A percentile compares a stretch with the other conserved stretches of the same genome.
These are phyloP conservation scores for Nymphaea colorata DNA, from an alignment of 164 flowering plant species.

Conservation along the genomic window DNA sequence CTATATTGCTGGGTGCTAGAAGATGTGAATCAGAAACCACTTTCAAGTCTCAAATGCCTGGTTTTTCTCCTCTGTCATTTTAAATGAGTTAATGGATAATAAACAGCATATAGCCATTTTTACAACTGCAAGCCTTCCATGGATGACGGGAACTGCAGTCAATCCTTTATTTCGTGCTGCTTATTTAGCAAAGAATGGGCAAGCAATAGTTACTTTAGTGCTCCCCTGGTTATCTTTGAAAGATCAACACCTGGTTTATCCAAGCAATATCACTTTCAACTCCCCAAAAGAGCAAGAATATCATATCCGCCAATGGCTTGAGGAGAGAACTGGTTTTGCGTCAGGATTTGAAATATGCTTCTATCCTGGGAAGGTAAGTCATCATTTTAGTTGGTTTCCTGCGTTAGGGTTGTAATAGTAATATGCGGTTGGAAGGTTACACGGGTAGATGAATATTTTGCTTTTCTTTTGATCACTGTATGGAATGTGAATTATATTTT, in stretches of 20 bases:
- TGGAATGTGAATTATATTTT: no score
- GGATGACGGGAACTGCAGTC: conserved; percentile 99
- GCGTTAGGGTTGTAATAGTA: neutral
- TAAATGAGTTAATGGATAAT: conserved; percentile 34
- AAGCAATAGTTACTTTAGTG: conserved; percentile 60
- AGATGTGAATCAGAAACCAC: no score
- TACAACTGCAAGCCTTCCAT: conserved; percentile 97
- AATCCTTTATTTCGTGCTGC: conserved; percentile 97
- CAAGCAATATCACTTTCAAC: conserved; percentile 41
- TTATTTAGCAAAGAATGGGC: conserved; percentile 68
- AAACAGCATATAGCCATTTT: conserved; percentile 74
- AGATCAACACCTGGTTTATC: conserved; percentile 71
- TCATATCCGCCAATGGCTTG: conserved; percentile 73
- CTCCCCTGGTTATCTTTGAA: conserved; percentile 84
- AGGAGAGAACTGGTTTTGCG: conserved; percentile 55
- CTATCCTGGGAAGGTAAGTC: conserved; percentile 82
- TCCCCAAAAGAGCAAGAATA: conserved; percentile 69
- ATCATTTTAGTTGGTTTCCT: neutral
- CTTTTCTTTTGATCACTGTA: no score
- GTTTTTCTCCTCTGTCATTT: conserved; percentile 3
- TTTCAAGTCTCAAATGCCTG: no score
- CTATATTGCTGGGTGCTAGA: no score
- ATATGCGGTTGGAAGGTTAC: no score
- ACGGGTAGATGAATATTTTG: no score
- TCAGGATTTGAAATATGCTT: conserved; percentile 47